Evolutionary conservation across 192 early-diverging fungal genomes (phyloP).

Genomic region (Pilaira anomala): DNA sequence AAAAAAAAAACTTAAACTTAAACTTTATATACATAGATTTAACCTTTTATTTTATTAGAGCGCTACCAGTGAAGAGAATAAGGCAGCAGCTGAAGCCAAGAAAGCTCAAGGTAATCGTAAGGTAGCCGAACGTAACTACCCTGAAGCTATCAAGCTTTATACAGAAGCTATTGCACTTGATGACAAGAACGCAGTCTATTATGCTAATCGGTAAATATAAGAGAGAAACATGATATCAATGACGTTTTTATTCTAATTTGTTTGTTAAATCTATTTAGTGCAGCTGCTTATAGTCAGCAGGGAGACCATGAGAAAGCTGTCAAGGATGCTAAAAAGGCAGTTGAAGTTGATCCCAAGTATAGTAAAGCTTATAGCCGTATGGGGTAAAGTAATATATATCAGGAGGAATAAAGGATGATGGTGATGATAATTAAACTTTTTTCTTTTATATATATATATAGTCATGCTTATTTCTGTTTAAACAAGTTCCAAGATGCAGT

Average conservation of each 20-base stretch:
- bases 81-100: constrained; percentile 81
- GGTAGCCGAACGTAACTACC: constrained; percentile 79
- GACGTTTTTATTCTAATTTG: background rate
- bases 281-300: constrained; percentile 91
- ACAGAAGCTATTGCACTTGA: constrained; percentile 88
- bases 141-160: constrained; percentile 85
- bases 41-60: background rate
- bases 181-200: constrained; percentile 88
- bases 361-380: constrained; percentile 92
- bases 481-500: constrained; percentile 81
- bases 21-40: background rate
- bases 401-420: background rate
- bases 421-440: no score
- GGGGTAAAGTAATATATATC: constrained; percentile 48
- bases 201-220: constrained; percentile 79
- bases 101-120: constrained; percentile 82
- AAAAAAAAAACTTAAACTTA: background rate
- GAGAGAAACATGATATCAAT: background rate
- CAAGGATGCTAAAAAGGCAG: constrained; percentile 79
- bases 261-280: constrained; percentile 47
- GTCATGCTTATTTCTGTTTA: constrained; percentile 89
- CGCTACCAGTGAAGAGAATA: constrained; percentile 55
- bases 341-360: constrained; percentile 84
- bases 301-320: constrained; percentile 86
- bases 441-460: constrained; percentile 11